Evolutionary conservation across 1,284 basidiomycete species (phyloP), one percentile per base, ranked within the genome.

Genomic region (Sphaerobolus stellatus): DNA sequence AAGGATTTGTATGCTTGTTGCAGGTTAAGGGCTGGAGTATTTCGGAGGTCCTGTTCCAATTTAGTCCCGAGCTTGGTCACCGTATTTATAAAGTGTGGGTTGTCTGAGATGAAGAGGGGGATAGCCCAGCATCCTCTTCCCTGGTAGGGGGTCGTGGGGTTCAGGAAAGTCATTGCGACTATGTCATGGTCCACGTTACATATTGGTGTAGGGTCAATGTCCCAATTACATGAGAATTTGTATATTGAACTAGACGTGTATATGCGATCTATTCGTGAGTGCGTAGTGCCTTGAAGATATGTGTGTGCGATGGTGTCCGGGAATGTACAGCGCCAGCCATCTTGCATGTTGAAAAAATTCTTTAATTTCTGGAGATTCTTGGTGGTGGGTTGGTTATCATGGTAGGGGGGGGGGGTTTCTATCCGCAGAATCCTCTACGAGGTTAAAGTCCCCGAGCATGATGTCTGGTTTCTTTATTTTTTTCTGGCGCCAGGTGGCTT

Each of bases 371-470:
- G 29, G 1, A 71, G 56, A 2, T 53, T 58, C 2, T 60, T 47
- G 0, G 55, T 58, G 11, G 58, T 27, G 3, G 30, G 38, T 5
- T 29, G 16, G 1, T 25, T 14, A 31, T 75, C 71, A 1, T 16
- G 5, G 5, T 62, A 56, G n/a, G n/a, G n/a, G n/a, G 2, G 43
- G 22, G 6, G 73, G 73, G 1, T 68, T 48, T 0, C 72, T 31
- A 58, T 78, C 74, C 0, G 73, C 60, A 0, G 58, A n/a, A 2
- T 74, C 68, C 57, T 78, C 74, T 0, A 74, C 70, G 3, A 75
- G 59, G 48, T 78, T 79, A 41, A 74, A 75, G 55, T 78, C 75
- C 0, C 76, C 75, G 0, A 69, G 41, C 46, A 78, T 58, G 0
- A 75, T 45, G 34, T 74, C 67, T 0, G 70, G 70, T 25, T 46